Evolutionary conservation across 2,329 filamentous ascomycete species (phyloP).

Genomic region (Stylonectria norvegica): DNA sequence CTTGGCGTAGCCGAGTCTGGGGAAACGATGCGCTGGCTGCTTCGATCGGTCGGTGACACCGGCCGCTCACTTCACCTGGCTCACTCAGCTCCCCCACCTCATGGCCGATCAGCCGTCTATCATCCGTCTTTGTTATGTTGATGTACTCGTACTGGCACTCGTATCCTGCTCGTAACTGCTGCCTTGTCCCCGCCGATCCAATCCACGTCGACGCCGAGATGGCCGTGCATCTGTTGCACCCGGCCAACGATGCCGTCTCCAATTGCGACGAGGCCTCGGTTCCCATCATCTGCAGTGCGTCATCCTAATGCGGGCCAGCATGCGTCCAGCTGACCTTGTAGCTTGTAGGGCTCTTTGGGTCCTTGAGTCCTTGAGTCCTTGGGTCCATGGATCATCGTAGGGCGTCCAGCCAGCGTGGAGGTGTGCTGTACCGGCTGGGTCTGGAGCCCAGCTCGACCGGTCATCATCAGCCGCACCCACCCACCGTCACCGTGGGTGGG

Average conservation of each 20-base stretch:
- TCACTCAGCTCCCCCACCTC: no score
- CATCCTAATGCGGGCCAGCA: slow-evolving; percentile 12
- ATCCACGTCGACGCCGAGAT: background rate
- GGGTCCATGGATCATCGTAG: slow-evolving; percentile 1
- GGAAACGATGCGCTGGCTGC: background rate
- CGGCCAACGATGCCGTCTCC: background rate
- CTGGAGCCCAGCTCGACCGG: background rate
- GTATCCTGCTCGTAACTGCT: no score
- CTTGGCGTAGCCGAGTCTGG: background rate
- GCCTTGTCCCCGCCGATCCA: background rate
- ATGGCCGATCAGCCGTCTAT: background rate
- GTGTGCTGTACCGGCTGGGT: background rate
- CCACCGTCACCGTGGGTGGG: no score
- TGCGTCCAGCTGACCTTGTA: slow-evolving; percentile 10
- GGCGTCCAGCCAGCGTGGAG: slow-evolving; percentile 1
- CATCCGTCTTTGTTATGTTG: no score
- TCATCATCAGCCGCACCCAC: slow-evolving; percentile 9
- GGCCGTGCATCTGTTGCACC: background rate
- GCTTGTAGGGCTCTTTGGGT: no score
- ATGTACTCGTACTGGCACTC: no score
- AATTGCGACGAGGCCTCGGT: background rate
- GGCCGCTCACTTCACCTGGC: background rate
- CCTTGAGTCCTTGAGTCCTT: no score
- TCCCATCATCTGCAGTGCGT: slow-evolving; percentile 12
- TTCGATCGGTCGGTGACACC: background rate